Percentiles rank a stretch among this genome's conserved stretches.
Evolutionary conservation across 1,139 yeast species (phyloP).

Genomic region (Taphrina deformans): DNA sequence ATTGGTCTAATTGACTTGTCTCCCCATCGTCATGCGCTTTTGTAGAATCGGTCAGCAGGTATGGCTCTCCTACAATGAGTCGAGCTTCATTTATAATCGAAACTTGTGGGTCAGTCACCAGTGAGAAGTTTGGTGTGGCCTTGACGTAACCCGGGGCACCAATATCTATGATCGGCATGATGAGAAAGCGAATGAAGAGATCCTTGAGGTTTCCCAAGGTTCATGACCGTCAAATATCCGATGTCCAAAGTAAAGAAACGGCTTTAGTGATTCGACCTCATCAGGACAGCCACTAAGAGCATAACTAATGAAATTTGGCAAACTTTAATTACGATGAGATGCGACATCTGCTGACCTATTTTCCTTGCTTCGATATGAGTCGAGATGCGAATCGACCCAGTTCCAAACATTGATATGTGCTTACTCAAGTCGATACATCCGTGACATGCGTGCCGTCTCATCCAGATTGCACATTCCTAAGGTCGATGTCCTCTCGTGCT

Average conservation of each 20-base stretch:
- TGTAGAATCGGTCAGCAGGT: constrained; percentile 7
- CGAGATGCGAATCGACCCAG: no score
- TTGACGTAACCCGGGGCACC: constrained; percentile 9
- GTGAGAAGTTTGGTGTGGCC: constrained; percentile 3
- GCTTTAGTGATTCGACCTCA: no score
- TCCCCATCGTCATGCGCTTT: constrained; percentile 3
- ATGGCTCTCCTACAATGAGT: constrained; percentile 17
- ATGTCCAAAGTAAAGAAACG: no score
- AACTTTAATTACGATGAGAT: neutral
- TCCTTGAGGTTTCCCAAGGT: no score
- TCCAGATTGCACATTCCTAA: constrained; percentile 5
- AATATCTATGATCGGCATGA: constrained; percentile 12
- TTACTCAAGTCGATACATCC: neutral
- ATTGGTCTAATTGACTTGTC: constrained; percentile 2
- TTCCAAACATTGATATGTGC: neutral
- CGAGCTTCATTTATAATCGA: neutral
- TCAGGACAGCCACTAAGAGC: neutral
- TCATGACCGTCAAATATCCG: no score
- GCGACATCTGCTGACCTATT: neutral
- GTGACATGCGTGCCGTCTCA: constrained; percentile 4
- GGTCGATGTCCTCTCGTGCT: neutral
- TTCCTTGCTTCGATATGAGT: no score
- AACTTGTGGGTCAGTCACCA: neutral
- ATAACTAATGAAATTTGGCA: neutral
- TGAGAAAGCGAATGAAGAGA: no score